Evolutionary conservation across 306 rosid species (phyloP).

Genomic region (Prinsepia uniflora): DNA sequence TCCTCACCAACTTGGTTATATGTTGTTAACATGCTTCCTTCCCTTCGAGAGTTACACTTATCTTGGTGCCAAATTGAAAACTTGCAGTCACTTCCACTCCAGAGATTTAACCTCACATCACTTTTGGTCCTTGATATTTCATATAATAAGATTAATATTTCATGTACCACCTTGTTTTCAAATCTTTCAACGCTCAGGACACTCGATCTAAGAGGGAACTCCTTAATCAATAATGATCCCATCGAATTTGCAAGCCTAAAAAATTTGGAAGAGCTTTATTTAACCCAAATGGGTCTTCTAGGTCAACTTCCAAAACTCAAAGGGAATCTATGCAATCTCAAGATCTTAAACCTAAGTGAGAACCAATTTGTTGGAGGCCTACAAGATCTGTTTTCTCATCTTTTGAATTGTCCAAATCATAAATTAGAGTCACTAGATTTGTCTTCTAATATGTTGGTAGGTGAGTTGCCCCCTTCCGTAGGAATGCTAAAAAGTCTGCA

Average conservation of each 20-base stretch:
- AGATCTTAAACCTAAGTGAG: background rate
- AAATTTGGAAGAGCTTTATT: background rate
- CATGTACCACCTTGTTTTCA: background rate
- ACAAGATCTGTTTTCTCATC: too few relatives aligned
- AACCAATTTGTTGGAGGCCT: too few relatives aligned
- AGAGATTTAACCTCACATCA: background rate
- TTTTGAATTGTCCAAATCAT: too few relatives aligned
- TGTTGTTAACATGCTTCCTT: background rate
- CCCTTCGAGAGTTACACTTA: background rate
- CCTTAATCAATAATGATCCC: background rate
- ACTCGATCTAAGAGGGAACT: background rate
- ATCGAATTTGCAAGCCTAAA: background rate
- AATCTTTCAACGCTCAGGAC: background rate
- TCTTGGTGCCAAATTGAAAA: background rate
- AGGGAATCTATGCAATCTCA: background rate
- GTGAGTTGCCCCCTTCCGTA: constrained; percentile 9
- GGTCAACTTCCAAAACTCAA: background rate
- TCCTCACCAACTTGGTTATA: background rate
- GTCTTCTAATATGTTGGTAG: background rate
- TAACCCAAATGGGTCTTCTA: background rate
- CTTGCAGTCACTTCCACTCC: background rate
- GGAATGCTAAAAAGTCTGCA: constrained; percentile 12
- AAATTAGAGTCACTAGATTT: too few relatives aligned
- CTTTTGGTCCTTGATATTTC: constrained; percentile 3
- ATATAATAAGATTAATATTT: background rate